phyloP scores from a whole-genome alignment of 805 yeast genomes.

The Starmerella cellae region DNA sequence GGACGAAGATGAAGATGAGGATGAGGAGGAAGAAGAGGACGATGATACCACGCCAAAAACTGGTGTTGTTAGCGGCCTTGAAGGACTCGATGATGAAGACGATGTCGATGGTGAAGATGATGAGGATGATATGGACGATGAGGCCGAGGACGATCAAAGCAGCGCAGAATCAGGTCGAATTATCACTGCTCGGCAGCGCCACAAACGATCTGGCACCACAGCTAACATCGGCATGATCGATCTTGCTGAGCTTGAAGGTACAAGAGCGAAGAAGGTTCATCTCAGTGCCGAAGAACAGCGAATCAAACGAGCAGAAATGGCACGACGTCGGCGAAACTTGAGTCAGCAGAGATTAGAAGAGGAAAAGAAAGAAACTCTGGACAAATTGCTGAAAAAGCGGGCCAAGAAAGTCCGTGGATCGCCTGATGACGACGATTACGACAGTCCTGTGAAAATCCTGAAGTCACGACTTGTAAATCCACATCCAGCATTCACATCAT shows the following conservation, averaged over 20 bases:
- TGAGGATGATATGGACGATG: slow-evolving; percentile 12
- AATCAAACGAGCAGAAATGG: slow-evolving; percentile 69
- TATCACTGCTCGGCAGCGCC: slow-evolving; percentile 33
- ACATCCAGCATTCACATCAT: slow-evolving; percentile 26
- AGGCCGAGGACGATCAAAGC: slow-evolving; percentile 17
- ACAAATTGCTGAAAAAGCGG: slow-evolving; percentile 69
- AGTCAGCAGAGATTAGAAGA: slow-evolving; percentile 74
- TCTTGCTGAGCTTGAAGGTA: slow-evolving; percentile 26
- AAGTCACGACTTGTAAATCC: slow-evolving; percentile 19
- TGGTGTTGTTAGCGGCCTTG: background rate
- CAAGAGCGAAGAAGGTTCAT: slow-evolving; percentile 35
- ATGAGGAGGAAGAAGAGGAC: slow-evolving; percentile 4
- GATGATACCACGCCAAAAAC: background rate
- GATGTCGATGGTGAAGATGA: slow-evolving; percentile 10
- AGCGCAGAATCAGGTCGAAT: slow-evolving; percentile 20
- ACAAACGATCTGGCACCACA: slow-evolving; percentile 20
- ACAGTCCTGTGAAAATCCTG: slow-evolving; percentile 10
- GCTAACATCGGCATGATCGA: slow-evolving; percentile 17
- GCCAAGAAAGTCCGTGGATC: slow-evolving; percentile 33
- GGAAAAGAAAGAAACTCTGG: slow-evolving; percentile 83
- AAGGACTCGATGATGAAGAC: background rate
- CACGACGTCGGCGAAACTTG: slow-evolving; percentile 75
- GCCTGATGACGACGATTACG: slow-evolving; percentile 11
- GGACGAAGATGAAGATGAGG: slow-evolving; percentile 3
- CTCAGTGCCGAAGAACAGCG: slow-evolving; percentile 77